Percentiles rank a stretch among this genome's conserved stretches.
phyloP scores from a whole-genome alignment of 371 early-diverging fungal species.

The Actinomortierella wolfii region DNA sequence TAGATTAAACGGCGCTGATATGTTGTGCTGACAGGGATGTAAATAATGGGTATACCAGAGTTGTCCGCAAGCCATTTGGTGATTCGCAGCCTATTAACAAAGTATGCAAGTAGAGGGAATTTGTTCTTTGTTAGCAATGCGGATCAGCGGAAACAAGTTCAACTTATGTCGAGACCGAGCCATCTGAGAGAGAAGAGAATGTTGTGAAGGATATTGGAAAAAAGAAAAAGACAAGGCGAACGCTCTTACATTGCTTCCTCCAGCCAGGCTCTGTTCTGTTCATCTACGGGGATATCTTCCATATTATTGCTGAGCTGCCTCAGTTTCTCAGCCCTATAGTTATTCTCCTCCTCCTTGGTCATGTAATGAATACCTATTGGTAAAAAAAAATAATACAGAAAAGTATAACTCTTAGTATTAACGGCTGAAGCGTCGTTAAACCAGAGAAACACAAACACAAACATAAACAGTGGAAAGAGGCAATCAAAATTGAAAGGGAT shows the following conservation, averaged over 20 bases:
- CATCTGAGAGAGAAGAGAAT: no score
- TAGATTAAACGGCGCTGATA: slow-evolving; percentile 70
- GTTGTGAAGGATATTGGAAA: no score
- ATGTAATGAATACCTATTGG: slow-evolving; percentile 76
- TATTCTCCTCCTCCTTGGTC: slow-evolving; percentile 66
- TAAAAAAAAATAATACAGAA: neutral
- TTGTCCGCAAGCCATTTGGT: slow-evolving; percentile 51
- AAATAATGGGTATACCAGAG: slow-evolving; percentile 47
- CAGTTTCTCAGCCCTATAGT: slow-evolving; percentile 50
- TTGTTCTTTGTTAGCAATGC: neutral
- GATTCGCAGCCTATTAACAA: slow-evolving; percentile 47
- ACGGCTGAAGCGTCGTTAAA: slow-evolving; percentile 1
- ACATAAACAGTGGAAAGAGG: neutral
- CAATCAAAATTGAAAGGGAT: neutral
- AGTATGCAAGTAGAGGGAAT: no score
- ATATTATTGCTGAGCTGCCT: slow-evolving; percentile 55
- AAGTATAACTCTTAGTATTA: neutral
- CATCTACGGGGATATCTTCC: slow-evolving; percentile 67
- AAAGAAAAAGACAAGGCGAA: no score
- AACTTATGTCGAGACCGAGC: neutral
- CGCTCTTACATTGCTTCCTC: slow-evolving; percentile 49
- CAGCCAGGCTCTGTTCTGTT: slow-evolving; percentile 59
- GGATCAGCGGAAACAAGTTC: neutral
- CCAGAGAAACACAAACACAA: neutral
- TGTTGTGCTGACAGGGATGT: slow-evolving; percentile 54